Evolutionary conservation across 2,329 filamentous ascomycete genomes (phyloP).

Genomic region (Aspergillus chevalieri): DNA sequence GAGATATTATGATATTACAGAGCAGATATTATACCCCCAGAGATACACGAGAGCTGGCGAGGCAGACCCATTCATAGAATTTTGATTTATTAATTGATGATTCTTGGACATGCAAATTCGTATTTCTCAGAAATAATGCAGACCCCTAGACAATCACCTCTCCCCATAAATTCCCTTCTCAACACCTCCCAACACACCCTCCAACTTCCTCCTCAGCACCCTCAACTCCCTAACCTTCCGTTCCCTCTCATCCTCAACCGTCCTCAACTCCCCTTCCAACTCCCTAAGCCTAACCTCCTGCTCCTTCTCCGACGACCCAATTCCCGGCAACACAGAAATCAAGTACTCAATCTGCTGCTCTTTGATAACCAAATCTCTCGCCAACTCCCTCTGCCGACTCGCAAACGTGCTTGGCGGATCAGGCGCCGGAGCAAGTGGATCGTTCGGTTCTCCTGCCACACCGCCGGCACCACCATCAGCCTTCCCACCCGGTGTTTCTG

Average conservation of each 20-base stretch:
- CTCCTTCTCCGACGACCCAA: slow-evolving; percentile 39
- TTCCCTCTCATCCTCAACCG: slow-evolving; percentile 39
- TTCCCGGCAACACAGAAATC: slow-evolving; percentile 41
- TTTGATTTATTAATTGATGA: too few species aligned
- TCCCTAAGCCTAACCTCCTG: slow-evolving; percentile 40
- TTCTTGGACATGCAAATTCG: neutral
- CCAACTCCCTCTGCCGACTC: slow-evolving; percentile 41
- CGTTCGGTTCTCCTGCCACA: slow-evolving; percentile 19
- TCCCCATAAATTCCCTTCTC: slow-evolving; percentile 31
- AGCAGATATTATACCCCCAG: too few species aligned
- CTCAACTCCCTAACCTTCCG: slow-evolving; percentile 38
- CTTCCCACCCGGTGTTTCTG: slow-evolving; percentile 6
- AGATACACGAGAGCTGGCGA: too few species aligned
- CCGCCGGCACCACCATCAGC: neutral
- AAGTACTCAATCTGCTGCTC: slow-evolving; percentile 47
- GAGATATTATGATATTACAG: neutral
- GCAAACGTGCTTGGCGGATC: slow-evolving; percentile 39
- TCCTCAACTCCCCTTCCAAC: slow-evolving; percentile 39
- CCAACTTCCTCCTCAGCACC: slow-evolving; percentile 34
- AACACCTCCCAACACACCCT: slow-evolving; percentile 38
- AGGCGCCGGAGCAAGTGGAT: slow-evolving; percentile 26
- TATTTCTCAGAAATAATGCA: neutral
- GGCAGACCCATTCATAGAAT: too few species aligned
- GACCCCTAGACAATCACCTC: neutral
- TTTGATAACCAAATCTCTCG: slow-evolving; percentile 45